phyloP scores from a whole-genome alignment of 768 basidiomycete genomes.

The Wakefieldia striispora region DNA sequence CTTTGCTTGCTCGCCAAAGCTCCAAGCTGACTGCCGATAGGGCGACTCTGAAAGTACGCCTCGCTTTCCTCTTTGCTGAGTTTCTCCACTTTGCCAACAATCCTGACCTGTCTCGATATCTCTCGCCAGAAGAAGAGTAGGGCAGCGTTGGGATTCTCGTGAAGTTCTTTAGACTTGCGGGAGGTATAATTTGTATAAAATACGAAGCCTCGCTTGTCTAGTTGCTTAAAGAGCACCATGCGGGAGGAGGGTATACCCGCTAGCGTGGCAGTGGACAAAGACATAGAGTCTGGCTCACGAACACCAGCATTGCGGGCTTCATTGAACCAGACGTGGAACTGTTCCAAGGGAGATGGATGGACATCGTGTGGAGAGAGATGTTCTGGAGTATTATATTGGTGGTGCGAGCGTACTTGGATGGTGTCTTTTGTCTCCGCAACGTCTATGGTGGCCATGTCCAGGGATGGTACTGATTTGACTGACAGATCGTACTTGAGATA shows the following conservation, averaged over 20 bases:
- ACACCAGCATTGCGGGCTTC: slow-evolving; percentile 58
- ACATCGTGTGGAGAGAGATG: slow-evolving; percentile 62
- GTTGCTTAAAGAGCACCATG: slow-evolving; percentile 88
- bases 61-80: slow-evolving; percentile 69
- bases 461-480: neutral
- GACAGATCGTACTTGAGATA: neutral
- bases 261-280: slow-evolving; percentile 69
- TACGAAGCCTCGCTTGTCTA: slow-evolving; percentile 86
- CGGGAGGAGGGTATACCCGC: slow-evolving; percentile 82
- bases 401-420: slow-evolving; percentile 68
- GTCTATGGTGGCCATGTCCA: slow-evolving; percentile 21
- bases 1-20: slow-evolving; percentile 96
- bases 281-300: slow-evolving; percentile 88
- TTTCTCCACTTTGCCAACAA: slow-evolving; percentile 84
- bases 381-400: slow-evolving; percentile 73
- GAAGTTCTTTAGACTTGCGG: slow-evolving; percentile 83
- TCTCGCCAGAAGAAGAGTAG: slow-evolving; percentile 93
- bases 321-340: slow-evolving; percentile 88
- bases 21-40: slow-evolving; percentile 80
- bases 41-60: slow-evolving; percentile 80
- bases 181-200: slow-evolving; percentile 98
- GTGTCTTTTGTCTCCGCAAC: slow-evolving; percentile 50
- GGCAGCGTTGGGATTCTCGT: slow-evolving; percentile 73
- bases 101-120: slow-evolving; percentile 74
- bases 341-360: slow-evolving; percentile 67